Percentiles rank a stretch among this genome's conserved stretches.
phyloP scores from a whole-genome alignment of 306 rosid species.

The Arachis stenosperma region DNA sequence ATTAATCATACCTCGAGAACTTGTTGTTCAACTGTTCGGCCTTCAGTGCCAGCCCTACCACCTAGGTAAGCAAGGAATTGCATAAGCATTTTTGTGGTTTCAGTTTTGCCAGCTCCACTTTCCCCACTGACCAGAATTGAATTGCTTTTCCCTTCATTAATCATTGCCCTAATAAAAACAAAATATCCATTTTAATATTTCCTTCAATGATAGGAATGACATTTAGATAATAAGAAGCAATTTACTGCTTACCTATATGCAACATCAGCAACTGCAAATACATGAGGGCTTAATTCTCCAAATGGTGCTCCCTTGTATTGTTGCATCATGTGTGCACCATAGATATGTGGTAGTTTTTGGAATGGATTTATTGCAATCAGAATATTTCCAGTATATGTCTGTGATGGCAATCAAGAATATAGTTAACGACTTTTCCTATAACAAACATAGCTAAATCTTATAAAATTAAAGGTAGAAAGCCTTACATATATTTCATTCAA shows the following conservation, averaged over 20 bases:
- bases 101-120: slow-evolving; percentile 99
- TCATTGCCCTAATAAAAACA: slow-evolving; percentile 79
- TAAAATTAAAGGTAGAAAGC: slow-evolving; percentile 32
- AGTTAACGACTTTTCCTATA: slow-evolving; percentile 27
- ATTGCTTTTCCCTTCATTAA: slow-evolving; percentile 86
- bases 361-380: slow-evolving; percentile 98
- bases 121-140: slow-evolving; percentile 99
- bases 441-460: slow-evolving; percentile 25
- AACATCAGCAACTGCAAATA: slow-evolving; percentile 97
- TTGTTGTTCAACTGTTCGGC: slow-evolving; percentile 98
- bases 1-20: slow-evolving; percentile 87
- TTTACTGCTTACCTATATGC: slow-evolving; percentile 73
- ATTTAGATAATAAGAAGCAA: slow-evolving; percentile 33
- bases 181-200: slow-evolving; percentile 35
- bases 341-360: slow-evolving; percentile 93
- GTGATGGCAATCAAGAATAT: slow-evolving; percentile 40
- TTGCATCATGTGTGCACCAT: slow-evolving; percentile 94
- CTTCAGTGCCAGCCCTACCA: slow-evolving; percentile 92
- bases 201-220: slow-evolving; percentile 31
- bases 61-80: slow-evolving; percentile 93
- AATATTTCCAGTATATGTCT: slow-evolving; percentile 98
- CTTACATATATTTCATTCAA: slow-evolving; percentile 95
- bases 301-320: slow-evolving; percentile 98
- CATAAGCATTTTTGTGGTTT: slow-evolving; percentile 99
- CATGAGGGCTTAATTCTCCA: slow-evolving; percentile 97